phyloP scores from a whole-genome alignment of 1,284 basidiomycete genomes.

The Xerocomus nothofagi region DNA sequence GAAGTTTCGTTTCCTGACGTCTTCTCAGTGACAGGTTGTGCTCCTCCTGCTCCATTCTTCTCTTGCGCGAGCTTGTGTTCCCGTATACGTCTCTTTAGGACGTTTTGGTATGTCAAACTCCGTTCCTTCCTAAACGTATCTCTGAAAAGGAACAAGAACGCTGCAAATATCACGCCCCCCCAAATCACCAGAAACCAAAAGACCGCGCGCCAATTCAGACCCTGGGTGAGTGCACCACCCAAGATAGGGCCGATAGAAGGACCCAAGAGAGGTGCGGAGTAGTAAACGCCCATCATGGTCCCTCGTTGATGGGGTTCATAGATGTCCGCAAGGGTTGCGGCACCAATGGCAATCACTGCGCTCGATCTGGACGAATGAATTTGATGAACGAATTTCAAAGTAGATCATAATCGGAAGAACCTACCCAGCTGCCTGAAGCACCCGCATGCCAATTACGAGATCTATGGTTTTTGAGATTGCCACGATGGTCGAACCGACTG shows the following conservation, averaged over 20 bases:
- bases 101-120: conserved; percentile 72
- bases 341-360: conserved; percentile 76
- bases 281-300: conserved; percentile 80
- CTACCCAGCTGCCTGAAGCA: conserved; percentile 65
- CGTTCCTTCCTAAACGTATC: conserved; percentile 80
- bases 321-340: conserved; percentile 81
- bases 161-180: conserved; percentile 53
- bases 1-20: not conserved
- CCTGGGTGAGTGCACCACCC: conserved; percentile 69
- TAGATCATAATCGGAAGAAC: conserved; percentile 10
- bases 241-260: conserved; percentile 70
- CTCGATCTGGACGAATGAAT: conserved; percentile 51
- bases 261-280: conserved; percentile 62
- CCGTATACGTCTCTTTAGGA: conserved; percentile 39
- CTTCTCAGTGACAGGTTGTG: conserved; percentile 9
- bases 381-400: not conserved
- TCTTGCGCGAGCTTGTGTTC: conserved; percentile 3
- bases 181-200: conserved; percentile 82
- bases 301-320: conserved; percentile 81
- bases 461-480: conserved; percentile 62
- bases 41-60: conserved; percentile 10
- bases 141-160: conserved; percentile 70
- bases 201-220: conserved; percentile 74
- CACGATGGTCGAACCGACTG: conserved; percentile 62
- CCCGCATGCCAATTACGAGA: conserved; percentile 73